Evolutionary conservation across 2,329 filamentous ascomycete species (phyloP).

Genomic region (Botryotinia calthae): DNA sequence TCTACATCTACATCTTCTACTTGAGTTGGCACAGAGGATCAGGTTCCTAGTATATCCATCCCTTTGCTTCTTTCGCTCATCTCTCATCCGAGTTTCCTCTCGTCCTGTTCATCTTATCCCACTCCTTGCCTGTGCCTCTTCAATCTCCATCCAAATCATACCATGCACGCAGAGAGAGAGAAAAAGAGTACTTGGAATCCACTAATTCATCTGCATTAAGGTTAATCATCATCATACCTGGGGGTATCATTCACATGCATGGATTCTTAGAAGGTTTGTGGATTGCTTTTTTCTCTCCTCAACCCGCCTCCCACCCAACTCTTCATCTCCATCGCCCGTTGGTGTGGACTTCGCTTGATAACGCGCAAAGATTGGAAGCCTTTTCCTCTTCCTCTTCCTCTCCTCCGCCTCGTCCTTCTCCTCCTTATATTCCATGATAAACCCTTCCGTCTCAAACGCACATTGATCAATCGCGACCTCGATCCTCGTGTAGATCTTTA

Average conservation of each 20-base stretch:
- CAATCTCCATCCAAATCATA: neutral
- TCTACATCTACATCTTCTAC: neutral
- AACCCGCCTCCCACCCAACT: neutral
- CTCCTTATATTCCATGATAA: neutral
- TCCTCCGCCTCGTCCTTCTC: neutral
- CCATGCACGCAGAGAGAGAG: neutral
- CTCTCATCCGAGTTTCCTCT: neutral
- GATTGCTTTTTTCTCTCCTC: neutral
- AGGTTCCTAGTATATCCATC: neutral
- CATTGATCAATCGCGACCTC: neutral
- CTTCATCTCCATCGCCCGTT: neutral
- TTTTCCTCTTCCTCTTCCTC: neutral
- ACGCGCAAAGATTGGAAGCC: neutral
- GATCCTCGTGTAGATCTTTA: constrained; percentile 20
- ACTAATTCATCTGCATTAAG: neutral
- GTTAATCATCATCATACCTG: neutral
- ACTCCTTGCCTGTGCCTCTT: neutral
- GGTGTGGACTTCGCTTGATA: neutral
- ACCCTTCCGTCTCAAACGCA: neutral
- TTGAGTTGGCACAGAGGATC: neutral
- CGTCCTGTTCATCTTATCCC: neutral
- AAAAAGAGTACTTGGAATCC: neutral
- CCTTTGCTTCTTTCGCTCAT: neutral
- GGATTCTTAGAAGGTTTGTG: neutral
- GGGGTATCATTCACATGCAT: neutral